phyloP scores from a whole-genome alignment of 2,329 filamentous ascomycete genomes.

The Sporothrix inflata region DNA sequence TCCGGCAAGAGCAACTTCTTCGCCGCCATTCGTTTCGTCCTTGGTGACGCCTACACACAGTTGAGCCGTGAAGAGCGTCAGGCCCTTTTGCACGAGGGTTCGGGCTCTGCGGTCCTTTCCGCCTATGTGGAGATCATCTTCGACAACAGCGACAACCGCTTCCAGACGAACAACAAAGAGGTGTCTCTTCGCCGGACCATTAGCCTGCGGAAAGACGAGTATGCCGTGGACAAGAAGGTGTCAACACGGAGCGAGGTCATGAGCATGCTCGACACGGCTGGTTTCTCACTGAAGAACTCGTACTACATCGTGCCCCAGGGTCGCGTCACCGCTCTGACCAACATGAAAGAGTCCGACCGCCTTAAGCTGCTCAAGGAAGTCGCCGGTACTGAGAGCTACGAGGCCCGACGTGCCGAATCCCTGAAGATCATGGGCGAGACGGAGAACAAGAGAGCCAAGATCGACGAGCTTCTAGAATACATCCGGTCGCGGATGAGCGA shows the following conservation, averaged over 20 bases:
- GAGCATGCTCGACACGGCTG: conserved; percentile 92
- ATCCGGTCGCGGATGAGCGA: conserved; percentile 89
- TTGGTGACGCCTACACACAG: conserved; percentile 95
- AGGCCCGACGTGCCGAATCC: conserved; percentile 86
- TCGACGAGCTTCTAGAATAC: conserved; percentile 87
- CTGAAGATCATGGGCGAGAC: conserved; percentile 97
- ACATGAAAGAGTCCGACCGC: conserved; percentile 96
- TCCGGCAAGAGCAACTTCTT: conserved; percentile 99
- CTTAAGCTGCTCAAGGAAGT: conserved; percentile 93
- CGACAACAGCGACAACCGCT: conserved; percentile 94
- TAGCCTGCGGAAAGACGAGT: conserved; percentile 97
- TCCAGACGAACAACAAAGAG: conserved; percentile 89
- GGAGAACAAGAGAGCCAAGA: conserved; percentile 90
- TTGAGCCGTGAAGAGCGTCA: conserved; percentile 96
- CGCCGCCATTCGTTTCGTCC: conserved; percentile 95
- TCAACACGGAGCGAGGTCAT: conserved; percentile 86
- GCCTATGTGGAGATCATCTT: conserved; percentile 99
- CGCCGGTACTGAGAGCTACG: conserved; percentile 97
- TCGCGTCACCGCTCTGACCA: conserved; percentile 91
- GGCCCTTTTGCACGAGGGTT: conserved; percentile 95
- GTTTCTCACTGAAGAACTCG: conserved; percentile 94
- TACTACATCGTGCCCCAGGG: conserved; percentile 99
- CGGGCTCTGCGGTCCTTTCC: conserved; percentile 96
- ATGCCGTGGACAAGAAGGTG: conserved; percentile 95
- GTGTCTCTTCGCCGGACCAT: conserved; percentile 91